Evolutionary conservation across 352 stramenopile species (phyloP).

Genomic region (Phytopythium delawarense): DNA sequence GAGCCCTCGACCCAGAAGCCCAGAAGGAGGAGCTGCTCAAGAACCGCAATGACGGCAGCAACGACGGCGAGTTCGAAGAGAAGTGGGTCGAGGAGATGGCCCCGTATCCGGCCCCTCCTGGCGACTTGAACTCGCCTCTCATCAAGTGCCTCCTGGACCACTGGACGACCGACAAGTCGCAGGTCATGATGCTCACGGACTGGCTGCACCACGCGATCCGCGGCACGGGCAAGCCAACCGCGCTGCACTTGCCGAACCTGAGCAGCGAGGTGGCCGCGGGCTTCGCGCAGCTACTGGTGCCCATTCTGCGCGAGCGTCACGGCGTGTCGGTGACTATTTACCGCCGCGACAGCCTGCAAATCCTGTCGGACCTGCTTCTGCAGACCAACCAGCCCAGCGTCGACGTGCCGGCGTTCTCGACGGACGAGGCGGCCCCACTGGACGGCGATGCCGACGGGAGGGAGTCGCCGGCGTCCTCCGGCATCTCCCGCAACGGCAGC

Average conservation of each 20-base stretch:
- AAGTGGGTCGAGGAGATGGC: slow-evolving; percentile 53
- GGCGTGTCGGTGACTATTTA: slow-evolving; percentile 61
- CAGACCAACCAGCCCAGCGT: slow-evolving; percentile 40
- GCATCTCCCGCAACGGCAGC: slow-evolving; percentile 11
- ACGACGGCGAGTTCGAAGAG: slow-evolving; percentile 11
- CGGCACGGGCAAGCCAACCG: slow-evolving; percentile 33
- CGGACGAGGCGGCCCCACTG: slow-evolving; percentile 6
- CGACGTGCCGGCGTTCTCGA: slow-evolving; percentile 22
- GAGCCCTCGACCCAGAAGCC: neutral
- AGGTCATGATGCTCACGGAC: slow-evolving; percentile 49
- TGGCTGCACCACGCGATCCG: slow-evolving; percentile 64
- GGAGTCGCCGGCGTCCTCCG: slow-evolving; percentile 8
- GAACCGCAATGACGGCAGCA: slow-evolving; percentile 15
- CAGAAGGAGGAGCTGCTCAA: slow-evolving; percentile 2
- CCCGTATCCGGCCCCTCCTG: slow-evolving; percentile 50
- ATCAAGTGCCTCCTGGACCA: slow-evolving; percentile 61
- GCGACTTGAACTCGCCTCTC: slow-evolving; percentile 59
- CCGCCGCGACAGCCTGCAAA: slow-evolving; percentile 46
- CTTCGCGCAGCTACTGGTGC: slow-evolving; percentile 64
- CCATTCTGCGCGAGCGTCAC: slow-evolving; percentile 60
- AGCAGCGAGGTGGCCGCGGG: slow-evolving; percentile 51
- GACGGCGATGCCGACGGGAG: neutral
- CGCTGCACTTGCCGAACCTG: slow-evolving; percentile 40
- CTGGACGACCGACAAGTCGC: slow-evolving; percentile 63
- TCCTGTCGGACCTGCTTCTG: slow-evolving; percentile 60